These are phyloP conservation scores for Diutina mesorugosa DNA, from an alignment of 1,139 yeast species.

Conservation along the genomic window DNA sequence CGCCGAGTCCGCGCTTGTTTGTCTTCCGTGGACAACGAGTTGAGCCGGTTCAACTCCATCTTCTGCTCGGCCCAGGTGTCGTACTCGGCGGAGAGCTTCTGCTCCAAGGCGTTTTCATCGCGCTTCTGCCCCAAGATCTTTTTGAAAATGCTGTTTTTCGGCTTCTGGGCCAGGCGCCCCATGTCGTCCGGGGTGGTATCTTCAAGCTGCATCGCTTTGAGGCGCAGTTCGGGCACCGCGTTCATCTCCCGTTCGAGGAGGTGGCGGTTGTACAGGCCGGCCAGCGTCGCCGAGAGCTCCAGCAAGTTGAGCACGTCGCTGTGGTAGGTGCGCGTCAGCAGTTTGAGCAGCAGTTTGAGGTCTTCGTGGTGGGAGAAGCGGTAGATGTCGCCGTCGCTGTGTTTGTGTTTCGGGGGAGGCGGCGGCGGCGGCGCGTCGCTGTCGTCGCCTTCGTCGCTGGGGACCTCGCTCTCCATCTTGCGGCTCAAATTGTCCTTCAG, in stretches of 20 bases:
- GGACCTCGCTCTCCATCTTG: conserved; percentile 11
- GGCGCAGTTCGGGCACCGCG: not conserved
- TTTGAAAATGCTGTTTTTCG: not conserved
- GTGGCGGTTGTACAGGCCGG: conserved; percentile 73
- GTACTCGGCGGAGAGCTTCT: conserved; percentile 20
- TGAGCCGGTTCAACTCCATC: conserved; percentile 59
- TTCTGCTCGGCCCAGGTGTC: conserved; percentile 8
- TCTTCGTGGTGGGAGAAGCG: conserved; percentile 9
- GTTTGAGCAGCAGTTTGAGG: conserved; percentile 12
- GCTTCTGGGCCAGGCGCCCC: not conserved
- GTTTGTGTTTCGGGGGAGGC: conserved; percentile 21
- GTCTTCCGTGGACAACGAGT: conserved; percentile 59
- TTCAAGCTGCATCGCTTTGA: not conserved
- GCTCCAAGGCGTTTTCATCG: conserved; percentile 9
- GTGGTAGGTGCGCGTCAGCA: conserved; percentile 14
- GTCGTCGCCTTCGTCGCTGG: conserved; percentile 7
- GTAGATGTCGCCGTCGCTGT: conserved; percentile 1
- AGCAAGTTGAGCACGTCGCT: conserved; percentile 38
- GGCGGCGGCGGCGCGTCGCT: conserved; percentile 26
- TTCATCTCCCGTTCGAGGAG: conserved; percentile 31
- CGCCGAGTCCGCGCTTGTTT: conserved; percentile 56
- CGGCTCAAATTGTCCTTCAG: conserved; percentile 27
- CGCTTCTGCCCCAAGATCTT: not conserved
- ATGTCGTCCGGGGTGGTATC: not conserved
- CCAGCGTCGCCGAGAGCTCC: conserved; percentile 80